phyloP scores from a whole-genome alignment of 2,329 filamentous ascomycete genomes.

The Talaromyces sp. region DNA sequence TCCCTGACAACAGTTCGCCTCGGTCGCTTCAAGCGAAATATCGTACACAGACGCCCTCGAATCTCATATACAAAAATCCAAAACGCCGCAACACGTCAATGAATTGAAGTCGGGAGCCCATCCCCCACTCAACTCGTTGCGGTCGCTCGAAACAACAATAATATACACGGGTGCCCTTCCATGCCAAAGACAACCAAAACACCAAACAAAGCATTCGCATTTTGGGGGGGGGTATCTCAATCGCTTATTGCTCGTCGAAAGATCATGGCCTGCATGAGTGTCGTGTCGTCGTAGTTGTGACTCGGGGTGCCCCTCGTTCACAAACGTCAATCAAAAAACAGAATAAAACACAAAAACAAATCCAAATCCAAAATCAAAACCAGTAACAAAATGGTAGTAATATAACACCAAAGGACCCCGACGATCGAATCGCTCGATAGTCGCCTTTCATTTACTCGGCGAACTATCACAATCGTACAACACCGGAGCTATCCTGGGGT shows the following conservation, averaged over 20 bases:
- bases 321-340: not conserved
- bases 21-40: not conserved
- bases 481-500: slow-evolving; percentile 22
- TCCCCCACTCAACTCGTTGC: not conserved
- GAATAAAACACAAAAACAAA: slow-evolving; percentile 23
- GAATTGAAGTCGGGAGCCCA: not conserved
- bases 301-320: not conserved
- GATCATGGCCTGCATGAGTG: not conserved
- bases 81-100: not conserved
- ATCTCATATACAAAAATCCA: not conserved
- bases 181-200: not conserved
- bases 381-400: not conserved
- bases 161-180: not conserved
- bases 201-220: slow-evolving; percentile 20
- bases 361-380: slow-evolving; percentile 19
- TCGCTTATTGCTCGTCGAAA: not conserved
- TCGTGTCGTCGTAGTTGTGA: not conserved
- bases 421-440: not conserved
- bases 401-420: not conserved
- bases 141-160: not conserved
- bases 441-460: slow-evolving; percentile 5
- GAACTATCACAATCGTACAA: slow-evolving; percentile 18
- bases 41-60: not conserved
- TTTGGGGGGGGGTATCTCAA: not conserved
- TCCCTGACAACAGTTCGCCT: not conserved